Evolutionary conservation across 176 grass and related monocot species (phyloP), one percentile per base, ranked within the genome.

Genomic region (Calamus simplicifolius): DNA sequence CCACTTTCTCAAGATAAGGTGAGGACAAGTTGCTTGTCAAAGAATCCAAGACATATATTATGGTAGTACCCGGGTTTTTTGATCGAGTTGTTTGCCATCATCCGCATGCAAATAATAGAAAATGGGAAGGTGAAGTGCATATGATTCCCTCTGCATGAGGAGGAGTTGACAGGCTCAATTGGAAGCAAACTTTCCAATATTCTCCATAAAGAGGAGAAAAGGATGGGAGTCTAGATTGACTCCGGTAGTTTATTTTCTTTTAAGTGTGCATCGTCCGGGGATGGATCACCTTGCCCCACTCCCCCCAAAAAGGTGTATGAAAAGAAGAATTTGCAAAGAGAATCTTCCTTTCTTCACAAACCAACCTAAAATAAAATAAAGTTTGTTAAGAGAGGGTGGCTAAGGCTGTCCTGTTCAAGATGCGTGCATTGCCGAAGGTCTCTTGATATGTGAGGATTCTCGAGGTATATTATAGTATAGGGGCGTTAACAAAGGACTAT

Each of bases 181-280:
- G 15, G 63, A 62, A 78, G 70, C 70, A 82, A 70, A 72, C 89
- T 69, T 75, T 68, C 67, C 62, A 60, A 85, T 81, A 85, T 95
- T 85, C 80, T 61, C 23, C 63, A 62, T 62, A 75, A 69, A 25
- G 29, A 53, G 69, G 30, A 30, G 59, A 57, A 59, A 21, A 72
- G 77, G 67, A 67, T 57, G 57, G 58, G 77, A 12, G 8, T 82
- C 85, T 88, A 68, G 77, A 85, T 85, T 85, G 89, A 95, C 84
- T 82, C 67, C 68, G 16, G 56, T 43, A 12, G 35, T 43, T 43
- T 43, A 12, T 43, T 43, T 43, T 43, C 8, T 43, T 43, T 77
- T 78, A 81, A 95, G 61, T 76, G 59, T 88, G 51, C 67, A 72
- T 88, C 84, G 89, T 95, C 58, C 58, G 56, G 82, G 68, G 63